These are phyloP conservation scores for Cucumis hystrix DNA, from an alignment of 306 rosid species.

Conservation along the genomic window DNA sequence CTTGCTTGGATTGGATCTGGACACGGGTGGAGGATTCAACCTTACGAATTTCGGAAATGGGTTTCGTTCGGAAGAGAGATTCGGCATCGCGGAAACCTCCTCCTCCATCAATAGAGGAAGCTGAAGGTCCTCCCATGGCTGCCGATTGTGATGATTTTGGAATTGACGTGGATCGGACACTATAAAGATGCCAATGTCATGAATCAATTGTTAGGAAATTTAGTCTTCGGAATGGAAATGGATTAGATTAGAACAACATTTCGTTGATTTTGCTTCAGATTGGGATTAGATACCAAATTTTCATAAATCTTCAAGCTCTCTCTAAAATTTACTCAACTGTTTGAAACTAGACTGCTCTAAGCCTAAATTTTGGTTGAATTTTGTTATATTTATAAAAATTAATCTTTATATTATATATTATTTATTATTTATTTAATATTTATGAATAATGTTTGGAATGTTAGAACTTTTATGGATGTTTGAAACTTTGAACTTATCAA, in stretches of 20 bases:
- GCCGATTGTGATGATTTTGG: background rate
- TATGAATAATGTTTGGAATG: no score
- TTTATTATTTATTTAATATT: no score
- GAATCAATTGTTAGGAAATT: background rate
- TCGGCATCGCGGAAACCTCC: slow-evolving; percentile 57
- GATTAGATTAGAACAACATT: background rate
- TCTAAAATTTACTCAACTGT: background rate
- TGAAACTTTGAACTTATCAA: no score
- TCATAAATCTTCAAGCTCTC: background rate
- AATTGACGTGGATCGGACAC: background rate
- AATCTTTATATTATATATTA: no score
- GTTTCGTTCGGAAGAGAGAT: slow-evolving; percentile 63
- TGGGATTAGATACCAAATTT: background rate
- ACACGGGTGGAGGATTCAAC: slow-evolving; percentile 50
- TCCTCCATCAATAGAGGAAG: slow-evolving; percentile 10
- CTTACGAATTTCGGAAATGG: slow-evolving; percentile 76
- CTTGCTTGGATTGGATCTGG: slow-evolving; percentile 87
- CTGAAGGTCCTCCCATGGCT: slow-evolving; percentile 15
- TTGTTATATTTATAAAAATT: no score
- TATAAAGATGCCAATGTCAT: background rate
- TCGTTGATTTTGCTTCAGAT: background rate
- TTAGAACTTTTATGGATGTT: no score
- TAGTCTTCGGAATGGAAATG: background rate
- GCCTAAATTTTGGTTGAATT: background rate
- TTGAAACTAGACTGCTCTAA: background rate